A percentile compares a stretch with the other conserved stretches of the same genome.
phyloP scores from a whole-genome alignment of 768 basidiomycete genomes.

The Russula ochroleuca region DNA sequence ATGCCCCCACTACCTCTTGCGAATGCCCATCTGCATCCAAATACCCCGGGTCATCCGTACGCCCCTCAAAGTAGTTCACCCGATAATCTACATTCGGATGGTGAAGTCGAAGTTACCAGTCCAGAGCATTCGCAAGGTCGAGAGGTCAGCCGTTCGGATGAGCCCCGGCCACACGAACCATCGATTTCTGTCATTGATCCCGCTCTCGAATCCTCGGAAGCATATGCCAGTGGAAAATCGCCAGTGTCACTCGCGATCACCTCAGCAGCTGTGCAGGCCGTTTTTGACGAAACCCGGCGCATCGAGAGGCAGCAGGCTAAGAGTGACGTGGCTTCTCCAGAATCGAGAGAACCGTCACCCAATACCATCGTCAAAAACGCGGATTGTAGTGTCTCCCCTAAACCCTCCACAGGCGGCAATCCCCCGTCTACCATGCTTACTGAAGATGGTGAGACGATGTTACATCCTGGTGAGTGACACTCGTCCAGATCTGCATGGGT shows the following conservation, averaged over 20 bases:
- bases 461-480: conserved; percentile 54
- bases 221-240: conserved; percentile 13
- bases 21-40: conserved; percentile 15
- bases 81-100: conserved; percentile 12
- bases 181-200: conserved; percentile 38
- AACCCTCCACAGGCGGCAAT: conserved; percentile 45
- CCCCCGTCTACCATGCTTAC: conserved; percentile 45
- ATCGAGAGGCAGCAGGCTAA: conserved; percentile 27
- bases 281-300: conserved; percentile 37
- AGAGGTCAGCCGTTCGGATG: conserved; percentile 10
- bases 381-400: conserved; percentile 18
- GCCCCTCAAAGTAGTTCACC: conserved; percentile 4
- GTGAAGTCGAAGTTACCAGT: conserved; percentile 13
- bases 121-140: conserved; percentile 17
- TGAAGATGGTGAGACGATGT: conserved; percentile 62
- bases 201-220: conserved; percentile 34
- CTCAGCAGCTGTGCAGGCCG: conserved; percentile 34
- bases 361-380: not conserved
- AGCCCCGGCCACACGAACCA: conserved; percentile 10
- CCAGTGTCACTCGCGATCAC: conserved; percentile 29
- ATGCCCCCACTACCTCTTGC: conserved; percentile 31
- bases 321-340: not conserved
- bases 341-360: conserved; percentile 10
- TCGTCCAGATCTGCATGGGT: not conserved
- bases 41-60: conserved; percentile 5